These are phyloP conservation scores for Porphyrellus cyaneotinctus DNA, from an alignment of 768 basidiomycete genomes.

Conservation along the genomic window DNA sequence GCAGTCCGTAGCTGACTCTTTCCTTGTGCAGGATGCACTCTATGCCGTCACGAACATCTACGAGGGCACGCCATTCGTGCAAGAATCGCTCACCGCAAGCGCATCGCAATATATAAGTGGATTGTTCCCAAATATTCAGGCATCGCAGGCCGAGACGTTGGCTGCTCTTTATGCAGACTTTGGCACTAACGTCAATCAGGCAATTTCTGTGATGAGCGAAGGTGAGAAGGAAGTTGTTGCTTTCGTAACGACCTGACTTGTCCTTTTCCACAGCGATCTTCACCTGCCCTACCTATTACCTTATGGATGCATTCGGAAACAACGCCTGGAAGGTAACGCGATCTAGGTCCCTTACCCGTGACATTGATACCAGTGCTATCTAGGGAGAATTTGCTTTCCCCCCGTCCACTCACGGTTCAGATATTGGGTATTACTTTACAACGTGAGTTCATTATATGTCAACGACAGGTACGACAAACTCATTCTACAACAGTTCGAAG, in stretches of 20 bases:
- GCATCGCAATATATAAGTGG: conserved; percentile 31
- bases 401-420: conserved; percentile 39
- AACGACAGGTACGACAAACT: neutral
- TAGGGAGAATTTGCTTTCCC: conserved; percentile 38
- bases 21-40: conserved; percentile 24
- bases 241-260: neutral
- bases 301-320: conserved; percentile 28
- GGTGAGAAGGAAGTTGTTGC: conserved; percentile 21
- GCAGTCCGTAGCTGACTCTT: neutral
- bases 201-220: conserved; percentile 37
- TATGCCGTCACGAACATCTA: conserved; percentile 37
- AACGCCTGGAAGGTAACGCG: conserved; percentile 29
- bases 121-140: conserved; percentile 38
- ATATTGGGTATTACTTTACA: conserved; percentile 42
- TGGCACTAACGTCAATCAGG: conserved; percentile 36
- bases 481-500: conserved; percentile 20
- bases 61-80: conserved; percentile 39
- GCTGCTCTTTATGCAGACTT: conserved; percentile 28
- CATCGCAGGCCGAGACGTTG: conserved; percentile 23
- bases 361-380: neutral
- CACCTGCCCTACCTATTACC: conserved; percentile 42
- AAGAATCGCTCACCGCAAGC: conserved; percentile 23
- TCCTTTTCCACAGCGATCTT: conserved; percentile 35
- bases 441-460: conserved; percentile 31
- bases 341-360: too few relatives aligned